These are phyloP conservation scores for Aurifilum marmelostoma DNA, from an alignment of 2,329 filamentous ascomycete genomes.

Conservation along the genomic window DNA sequence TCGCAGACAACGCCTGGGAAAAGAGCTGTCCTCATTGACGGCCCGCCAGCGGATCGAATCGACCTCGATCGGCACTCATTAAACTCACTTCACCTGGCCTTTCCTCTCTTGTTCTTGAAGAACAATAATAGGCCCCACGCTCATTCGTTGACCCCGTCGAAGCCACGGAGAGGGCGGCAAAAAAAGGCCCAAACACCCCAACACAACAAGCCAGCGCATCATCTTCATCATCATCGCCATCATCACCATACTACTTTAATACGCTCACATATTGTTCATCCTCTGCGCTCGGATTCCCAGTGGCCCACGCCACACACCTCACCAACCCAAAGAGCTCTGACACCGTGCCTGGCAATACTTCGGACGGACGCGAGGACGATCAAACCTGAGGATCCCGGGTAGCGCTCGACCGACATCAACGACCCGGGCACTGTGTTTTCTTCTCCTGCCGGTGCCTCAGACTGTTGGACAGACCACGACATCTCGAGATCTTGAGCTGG, in stretches of 20 bases:
- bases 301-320: background rate
- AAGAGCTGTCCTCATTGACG: conserved; percentile 18
- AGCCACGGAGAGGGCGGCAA: background rate
- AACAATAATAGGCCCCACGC: background rate
- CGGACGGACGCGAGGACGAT: conserved; percentile 27
- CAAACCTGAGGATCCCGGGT: conserved; percentile 18
- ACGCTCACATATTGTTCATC: conserved; percentile 26
- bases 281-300: conserved; percentile 11
- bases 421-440: background rate
- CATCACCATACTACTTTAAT: background rate
- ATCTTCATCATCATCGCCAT: too few species aligned
- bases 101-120: conserved; percentile 4
- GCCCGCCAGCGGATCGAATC: conserved; percentile 10
- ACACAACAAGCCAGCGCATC: background rate
- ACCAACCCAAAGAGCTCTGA: conserved; percentile 10
- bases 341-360: conserved; percentile 21
- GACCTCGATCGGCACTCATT: conserved; percentile 16
- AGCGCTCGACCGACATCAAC: conserved; percentile 9
- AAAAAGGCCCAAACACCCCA: background rate
- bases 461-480: background rate
- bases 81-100: conserved; percentile 12
- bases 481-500: background rate
- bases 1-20: background rate
- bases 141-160: background rate
- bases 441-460: background rate